Base-by-base conservation (phyloP, 371 early-diverging fungal species). In the Mortierella sp. region DNA sequence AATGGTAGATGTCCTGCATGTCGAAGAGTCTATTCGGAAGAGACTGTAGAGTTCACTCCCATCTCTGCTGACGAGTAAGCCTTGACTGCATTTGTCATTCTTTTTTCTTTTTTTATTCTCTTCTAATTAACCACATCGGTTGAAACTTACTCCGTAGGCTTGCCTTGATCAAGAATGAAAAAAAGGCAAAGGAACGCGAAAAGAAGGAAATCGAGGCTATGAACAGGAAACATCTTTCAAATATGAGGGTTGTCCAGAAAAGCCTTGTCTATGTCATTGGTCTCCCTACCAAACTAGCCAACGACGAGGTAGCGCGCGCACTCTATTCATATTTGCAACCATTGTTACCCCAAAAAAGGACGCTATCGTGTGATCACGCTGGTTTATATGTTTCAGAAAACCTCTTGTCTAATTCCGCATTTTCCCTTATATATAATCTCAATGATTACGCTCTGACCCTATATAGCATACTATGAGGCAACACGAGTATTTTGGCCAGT, bases 1-100 rank as follows among this genome's bases (percentile, higher is more conserved):
- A 96, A 96, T 82, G 94, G 94, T 8, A 89, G 92, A 56, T 99
- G 99, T 82, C 98, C 99, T 22, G 98, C 97, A 8, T 99, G 99
- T 75, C 89, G 95, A 34, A 84, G 95, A 72, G 82, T 89, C 26
- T 95, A 95, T 75, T 90, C 94, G 15, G 97, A 97, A 49, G 93
- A 97, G 68, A 91, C 89, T 42, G 92, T 96, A 35, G 93, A 96
- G 83, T 96, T 95, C 84, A 92, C 90, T 28, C 96, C 96, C 12
- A 91, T 97, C 45, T 92, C 96, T 13, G 86, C 94, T 19, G 96
- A 96, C 72, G 95, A 97, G 95, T 93, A 90, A 83, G 91, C 86
- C 8, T 34, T 23, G 40, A 3, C n/a, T 2, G 15, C 40, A 40
- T 40, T 37, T 8, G n/a, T 37, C 6, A 37, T 37, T 1, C 8